Base-by-base conservation (phyloP, 495 filamentous ascomycete species). In the Choiromyces venosus region DNA sequence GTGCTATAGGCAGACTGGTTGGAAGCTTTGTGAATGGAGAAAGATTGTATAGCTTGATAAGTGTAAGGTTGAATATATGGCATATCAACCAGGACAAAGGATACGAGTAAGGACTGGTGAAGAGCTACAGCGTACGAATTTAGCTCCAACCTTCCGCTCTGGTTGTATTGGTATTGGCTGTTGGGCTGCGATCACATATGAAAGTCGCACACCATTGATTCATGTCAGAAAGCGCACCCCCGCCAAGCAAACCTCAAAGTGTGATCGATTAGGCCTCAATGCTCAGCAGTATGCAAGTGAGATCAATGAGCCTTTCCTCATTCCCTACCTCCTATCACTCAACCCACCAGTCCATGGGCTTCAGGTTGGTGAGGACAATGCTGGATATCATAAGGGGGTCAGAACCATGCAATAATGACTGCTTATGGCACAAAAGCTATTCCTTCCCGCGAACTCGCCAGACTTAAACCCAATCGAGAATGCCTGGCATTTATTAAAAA, bases 381-480 rank as follows among this genome's bases (percentile, higher is more conserved):
- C 67, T 66, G 72, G n/a, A 33, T 35, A 21, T 10, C 8, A 18
- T 1, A 69, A 56, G 71, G 69, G 73, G 35, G 46, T 10, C 8
- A 7, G 12, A 3, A 18, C 36, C 36, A 72, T 65, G 29, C 16
- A 37, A 72, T 75, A 37, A 71, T n/a, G n/a, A n/a, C n/a, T n/a
- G n/a, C n/a, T n/a, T n/a, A n/a, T n/a, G n/a, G n/a, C n/a, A n/a
- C n/a, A 65, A 71, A 71, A 65, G 19, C 71, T 52, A 29, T 29
- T 44, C n/a, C 66, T 44, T 68, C 65, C 44, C 7, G 9, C 69
- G 1, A 74, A n/a, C 25, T 71, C 37, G 0, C 65, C 65, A 19
- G 37, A 74, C 12, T 3, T 68, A 2, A 71, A 68, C 25, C 21
- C 69, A 40, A 74, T 74, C 52, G 44, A 74, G 40, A 74, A 71